Conservation (phyloP, 768 basidiomycete genomes). For the Leucosporidium yakuticum region DNA sequence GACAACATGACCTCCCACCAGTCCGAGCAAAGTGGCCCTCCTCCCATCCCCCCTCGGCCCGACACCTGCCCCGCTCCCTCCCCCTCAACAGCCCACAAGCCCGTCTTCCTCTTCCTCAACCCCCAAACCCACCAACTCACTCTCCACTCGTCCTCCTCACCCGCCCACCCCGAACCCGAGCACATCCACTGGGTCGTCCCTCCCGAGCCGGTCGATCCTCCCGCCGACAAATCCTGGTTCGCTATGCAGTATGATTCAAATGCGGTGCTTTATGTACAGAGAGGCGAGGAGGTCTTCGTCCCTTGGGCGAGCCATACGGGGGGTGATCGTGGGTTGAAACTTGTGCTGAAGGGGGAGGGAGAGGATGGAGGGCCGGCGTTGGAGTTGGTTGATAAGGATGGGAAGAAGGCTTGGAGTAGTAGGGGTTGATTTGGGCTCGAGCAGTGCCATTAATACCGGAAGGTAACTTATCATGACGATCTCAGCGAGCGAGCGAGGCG, state of each 20-base stretch:
- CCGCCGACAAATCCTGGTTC: conserved; percentile 18
- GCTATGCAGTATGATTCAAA: conserved; percentile 33
- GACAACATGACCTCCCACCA: conserved; percentile 6
- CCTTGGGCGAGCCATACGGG: conserved; percentile 30
- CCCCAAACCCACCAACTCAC: conserved; percentile 35
- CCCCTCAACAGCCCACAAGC: background rate
- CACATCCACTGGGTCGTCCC: conserved; percentile 23
- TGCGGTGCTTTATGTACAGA: conserved; percentile 21
- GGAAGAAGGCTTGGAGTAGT: too few relatives aligned
- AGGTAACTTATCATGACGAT: too few relatives aligned
- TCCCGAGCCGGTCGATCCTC: background rate
- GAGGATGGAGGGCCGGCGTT: conserved; percentile 27
- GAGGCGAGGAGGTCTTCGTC: conserved; percentile 2
- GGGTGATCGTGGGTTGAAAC: background rate
- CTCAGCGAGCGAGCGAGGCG: too few relatives aligned
- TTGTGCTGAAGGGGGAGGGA: conserved; percentile 14
- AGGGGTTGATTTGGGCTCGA: background rate
- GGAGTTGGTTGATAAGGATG: conserved; percentile 6
- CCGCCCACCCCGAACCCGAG: conserved; percentile 17
- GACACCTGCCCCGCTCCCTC: background rate
- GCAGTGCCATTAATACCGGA: background rate
- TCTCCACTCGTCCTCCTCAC: conserved; percentile 34
- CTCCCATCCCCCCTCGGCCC: conserved; percentile 23
- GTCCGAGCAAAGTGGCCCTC: background rate
- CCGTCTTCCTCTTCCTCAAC: conserved; percentile 34